phyloP scores from a whole-genome alignment of 768 basidiomycete genomes.

The Xerocomus spinulosus region DNA sequence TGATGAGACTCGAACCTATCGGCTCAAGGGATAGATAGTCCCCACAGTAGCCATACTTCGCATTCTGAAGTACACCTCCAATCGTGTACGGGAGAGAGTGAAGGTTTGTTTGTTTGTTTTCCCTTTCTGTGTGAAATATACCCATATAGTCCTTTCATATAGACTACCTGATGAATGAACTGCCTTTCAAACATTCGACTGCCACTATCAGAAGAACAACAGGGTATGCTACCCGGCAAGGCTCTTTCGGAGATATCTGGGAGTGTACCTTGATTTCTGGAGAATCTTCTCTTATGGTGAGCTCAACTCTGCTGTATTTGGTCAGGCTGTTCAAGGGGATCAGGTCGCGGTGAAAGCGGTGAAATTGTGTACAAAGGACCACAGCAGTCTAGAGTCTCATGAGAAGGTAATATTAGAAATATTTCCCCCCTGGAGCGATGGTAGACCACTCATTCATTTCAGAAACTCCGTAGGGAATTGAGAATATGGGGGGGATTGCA shows the following conservation, averaged over 20 bases:
- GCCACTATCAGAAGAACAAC: constrained; percentile 3
- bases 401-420: constrained; percentile 12
- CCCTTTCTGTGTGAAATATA: not conserved
- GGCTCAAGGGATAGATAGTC: constrained; percentile 4
- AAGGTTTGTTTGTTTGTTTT: constrained; percentile 3
- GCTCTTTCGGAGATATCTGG: constrained; percentile 23
- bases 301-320: not conserved
- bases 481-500: constrained; percentile 13
- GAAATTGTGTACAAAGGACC: not conserved
- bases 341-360: constrained; percentile 23
- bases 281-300: constrained; percentile 5
- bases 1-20: not conserved
- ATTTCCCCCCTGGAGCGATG: not conserved
- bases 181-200: constrained; percentile 3
- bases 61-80: constrained; percentile 6
- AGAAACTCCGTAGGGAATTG: constrained; percentile 30
- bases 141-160: not conserved
- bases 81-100: constrained; percentile 2
- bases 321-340: not conserved
- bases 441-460: not conserved
- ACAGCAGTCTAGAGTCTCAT: not conserved
- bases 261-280: constrained; percentile 18
- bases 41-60: constrained; percentile 12
- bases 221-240: constrained; percentile 4
- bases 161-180: constrained; percentile 7